Percentiles rank a stretch among this genome's conserved stretches.
Evolutionary conservation across 495 filamentous ascomycete genomes (phyloP).

Genomic region (Jackrogersella multiformis): DNA sequence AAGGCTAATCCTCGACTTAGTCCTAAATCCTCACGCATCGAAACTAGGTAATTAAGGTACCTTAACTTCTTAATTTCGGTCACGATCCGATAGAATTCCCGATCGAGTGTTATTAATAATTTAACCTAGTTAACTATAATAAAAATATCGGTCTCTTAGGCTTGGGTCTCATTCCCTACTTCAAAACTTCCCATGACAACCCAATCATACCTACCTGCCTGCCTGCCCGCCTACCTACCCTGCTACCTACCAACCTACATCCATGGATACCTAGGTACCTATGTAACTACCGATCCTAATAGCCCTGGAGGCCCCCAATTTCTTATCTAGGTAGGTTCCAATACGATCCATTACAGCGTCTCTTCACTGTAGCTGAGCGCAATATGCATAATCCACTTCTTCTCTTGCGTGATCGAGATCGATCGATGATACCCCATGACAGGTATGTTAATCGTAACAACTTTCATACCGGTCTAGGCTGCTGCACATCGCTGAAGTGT

Average conservation of each 20-base stretch:
- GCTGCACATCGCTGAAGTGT: not conserved
- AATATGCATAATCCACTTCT: not conserved
- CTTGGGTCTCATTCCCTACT: slow-evolving; percentile 6
- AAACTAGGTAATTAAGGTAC: slow-evolving; percentile 14
- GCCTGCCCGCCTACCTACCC: too few relatives aligned
- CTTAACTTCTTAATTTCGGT: slow-evolving; percentile 25
- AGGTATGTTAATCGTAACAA: slow-evolving; percentile 2
- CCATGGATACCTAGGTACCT: too few relatives aligned
- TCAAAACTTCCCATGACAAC: not conserved
- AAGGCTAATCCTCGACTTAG: not conserved
- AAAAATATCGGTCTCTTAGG: too few relatives aligned
- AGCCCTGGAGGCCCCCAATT: slow-evolving; percentile 1
- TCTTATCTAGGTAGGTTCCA: slow-evolving; percentile 4
- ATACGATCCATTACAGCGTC: too few relatives aligned
- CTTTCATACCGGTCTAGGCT: not conserved
- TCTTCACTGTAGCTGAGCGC: not conserved
- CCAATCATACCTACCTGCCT: slow-evolving; percentile 5
- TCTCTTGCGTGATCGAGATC: slow-evolving; percentile 30
- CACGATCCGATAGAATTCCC: slow-evolving; percentile 2
- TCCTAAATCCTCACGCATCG: slow-evolving; percentile 11
- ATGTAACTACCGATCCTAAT: slow-evolving; percentile 18
- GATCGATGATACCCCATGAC: slow-evolving; percentile 28
- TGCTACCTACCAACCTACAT: too few relatives aligned
- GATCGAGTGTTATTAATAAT: not conserved
- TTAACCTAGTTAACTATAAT: too few relatives aligned